These are phyloP conservation scores for Calonectria multiphialidica DNA, from an alignment of 2,329 filamentous ascomycete species.

Conservation along the genomic window DNA sequence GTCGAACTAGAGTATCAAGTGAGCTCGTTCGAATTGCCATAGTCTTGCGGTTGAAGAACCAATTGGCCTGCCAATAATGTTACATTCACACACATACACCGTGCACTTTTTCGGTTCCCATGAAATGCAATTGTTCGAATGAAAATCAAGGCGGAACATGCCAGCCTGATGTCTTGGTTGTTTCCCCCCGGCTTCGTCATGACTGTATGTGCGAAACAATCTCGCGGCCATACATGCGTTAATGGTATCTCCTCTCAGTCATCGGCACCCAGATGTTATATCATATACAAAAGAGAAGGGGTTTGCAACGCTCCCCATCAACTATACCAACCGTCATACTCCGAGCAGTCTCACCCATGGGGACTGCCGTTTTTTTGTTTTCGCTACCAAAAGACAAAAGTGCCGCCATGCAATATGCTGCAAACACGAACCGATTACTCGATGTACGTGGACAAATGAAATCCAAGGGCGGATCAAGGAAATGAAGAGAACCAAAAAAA, in stretches of 20 bases:
- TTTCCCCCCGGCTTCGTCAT: background rate
- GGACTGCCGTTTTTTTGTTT: constrained; percentile 2
- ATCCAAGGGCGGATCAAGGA: background rate
- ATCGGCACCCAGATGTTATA: constrained; percentile 9
- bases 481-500: background rate
- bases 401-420: constrained; percentile 11
- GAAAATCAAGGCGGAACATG: background rate
- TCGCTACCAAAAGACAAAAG: background rate
- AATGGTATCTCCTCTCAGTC: constrained; percentile 14
- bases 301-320: background rate
- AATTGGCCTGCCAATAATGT: constrained; percentile 26
- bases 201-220: background rate
- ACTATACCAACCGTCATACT: background rate
- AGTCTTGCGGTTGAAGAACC: constrained; percentile 32
- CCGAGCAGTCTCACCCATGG: constrained; percentile 1
- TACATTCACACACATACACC: background rate
- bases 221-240: background rate
- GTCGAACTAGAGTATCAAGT: constrained; percentile 49
- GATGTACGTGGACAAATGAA: background rate
- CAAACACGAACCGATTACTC: background rate
- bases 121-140: background rate
- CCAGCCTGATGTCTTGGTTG: background rate
- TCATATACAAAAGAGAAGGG: constrained; percentile 12
- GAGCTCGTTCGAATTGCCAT: constrained; percentile 42
- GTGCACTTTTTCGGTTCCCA: background rate